Evolutionary conservation across 2,329 filamentous ascomycete genomes (phyloP), one percentile per base, ranked within the genome.

Genomic region (Trichoderma sp.): DNA sequence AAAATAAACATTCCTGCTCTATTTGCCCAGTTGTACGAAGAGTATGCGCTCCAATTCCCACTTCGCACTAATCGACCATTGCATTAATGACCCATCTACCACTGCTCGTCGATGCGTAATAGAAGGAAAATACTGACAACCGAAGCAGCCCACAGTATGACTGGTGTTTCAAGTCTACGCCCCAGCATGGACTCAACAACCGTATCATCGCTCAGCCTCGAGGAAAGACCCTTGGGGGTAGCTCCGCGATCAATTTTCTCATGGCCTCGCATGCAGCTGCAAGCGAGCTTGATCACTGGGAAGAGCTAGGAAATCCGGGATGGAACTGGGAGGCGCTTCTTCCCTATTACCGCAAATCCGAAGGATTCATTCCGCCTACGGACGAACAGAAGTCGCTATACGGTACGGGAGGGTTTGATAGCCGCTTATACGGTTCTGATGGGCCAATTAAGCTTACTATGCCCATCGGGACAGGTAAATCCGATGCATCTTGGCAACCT

Each of bases 321-420:
- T 77, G 76, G 76, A 70, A 73, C 52, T 76, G 71, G 53, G 70
- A 74, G 14, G 60, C 71, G n/a, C 68, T 80, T 33, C 70, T 72
- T n/a, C 75, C 76, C 0, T 80, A 81, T 68, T 76, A 78, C 59
- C 82, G 81, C 37, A 81, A 82, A 73, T 78, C 81, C 13, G 81
- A 83, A 71, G 72, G 70, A 3, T 80, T 81, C 49, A 75, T 76
- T 0, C 56, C 73, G 0, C 82, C 82, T 0, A 76, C 73, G 2
- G 58, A 71, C 0, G 77, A 75, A 40, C 81, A 84, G 70, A 68
- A 70, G 0, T 74, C 72, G 0, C 75, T 74, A 5, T 74, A 74
- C 29, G 35, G 35, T 81, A 85, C 61, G 82, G 81, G 5, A 62
- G 70, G 5, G 53, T 71, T 0, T 83, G 83, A 0, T 0, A 83